A percentile compares a stretch with the other conserved stretches of the same genome.
These are phyloP conservation scores for Oryza glumipatula DNA, from an alignment of 176 grass and related monocot genomes.

Conservation along the genomic window DNA sequence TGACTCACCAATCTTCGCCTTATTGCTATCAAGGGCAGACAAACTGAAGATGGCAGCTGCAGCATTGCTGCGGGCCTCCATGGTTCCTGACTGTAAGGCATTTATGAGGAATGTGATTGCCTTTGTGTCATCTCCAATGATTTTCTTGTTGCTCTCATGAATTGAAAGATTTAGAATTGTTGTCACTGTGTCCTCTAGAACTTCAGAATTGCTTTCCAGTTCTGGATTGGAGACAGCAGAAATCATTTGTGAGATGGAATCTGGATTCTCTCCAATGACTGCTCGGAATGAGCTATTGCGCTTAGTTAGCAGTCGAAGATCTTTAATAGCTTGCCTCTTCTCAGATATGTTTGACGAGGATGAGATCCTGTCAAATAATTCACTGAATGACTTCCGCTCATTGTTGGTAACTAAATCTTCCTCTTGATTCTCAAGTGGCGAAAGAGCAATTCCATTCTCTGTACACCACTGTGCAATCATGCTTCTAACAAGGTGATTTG, in stretches of 20 bases:
- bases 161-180: slow-evolving; percentile 85
- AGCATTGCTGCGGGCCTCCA: slow-evolving; percentile 74
- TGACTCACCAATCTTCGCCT: slow-evolving; percentile 60
- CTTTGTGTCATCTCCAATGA: slow-evolving; percentile 64
- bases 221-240: slow-evolving; percentile 50
- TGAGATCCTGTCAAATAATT: slow-evolving; percentile 64
- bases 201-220: slow-evolving; percentile 55
- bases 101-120: slow-evolving; percentile 62
- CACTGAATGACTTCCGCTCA: slow-evolving; percentile 49
- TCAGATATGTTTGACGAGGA: slow-evolving; percentile 43
- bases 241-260: slow-evolving; percentile 69
- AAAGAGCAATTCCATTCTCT: slow-evolving; percentile 55
- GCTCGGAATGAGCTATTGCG: slow-evolving; percentile 72
- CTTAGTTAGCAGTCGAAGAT: slow-evolving; percentile 77
- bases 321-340: slow-evolving; percentile 68
- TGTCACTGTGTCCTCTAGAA: slow-evolving; percentile 73
- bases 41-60: slow-evolving; percentile 83
- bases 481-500: slow-evolving; percentile 69
- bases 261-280: slow-evolving; percentile 74
- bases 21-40: slow-evolving; percentile 76
- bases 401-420: slow-evolving; percentile 66
- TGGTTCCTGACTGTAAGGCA: slow-evolving; percentile 54
- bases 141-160: slow-evolving; percentile 87
- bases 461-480: slow-evolving; percentile 85
- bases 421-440: slow-evolving; percentile 50